Base-by-base conservation (phyloP, 495 filamentous ascomycete species). In the Tetracladium setigerum region DNA sequence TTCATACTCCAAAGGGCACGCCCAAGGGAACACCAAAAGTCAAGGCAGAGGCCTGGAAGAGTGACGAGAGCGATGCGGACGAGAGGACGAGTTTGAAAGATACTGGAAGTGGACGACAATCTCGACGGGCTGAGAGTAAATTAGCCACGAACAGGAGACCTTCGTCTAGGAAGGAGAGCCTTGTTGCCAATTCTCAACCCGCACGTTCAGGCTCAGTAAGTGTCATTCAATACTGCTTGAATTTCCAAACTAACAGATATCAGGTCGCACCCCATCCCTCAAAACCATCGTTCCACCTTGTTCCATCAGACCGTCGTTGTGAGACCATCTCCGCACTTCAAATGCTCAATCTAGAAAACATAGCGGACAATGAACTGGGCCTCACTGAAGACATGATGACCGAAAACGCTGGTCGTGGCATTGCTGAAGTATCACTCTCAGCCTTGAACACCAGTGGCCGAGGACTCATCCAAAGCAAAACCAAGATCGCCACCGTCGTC, bases 261-360 rank as follows among this genome's bases (percentile, higher is more conserved):
- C 31, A 54, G 52, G 47, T 49, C 10, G 46, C 50, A 31, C 15
- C 39, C 1, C 9, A 46, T 49, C 47, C 62, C 1, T 13, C 39
- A 43, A 56, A 57, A 22, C 54, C 54, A 6, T 34, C 57, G 5
- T 66, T 77, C 47, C 75, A 71, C 48, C 38, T 72, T n/a, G 62
- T 78, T 9, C 74, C 77, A 13, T 81, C 81, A 4, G 84, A 85
- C 57, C 70, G 82, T 32, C 78, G 77, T 48, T 86, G 91, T 50
- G 87, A 91, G 38, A 79, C 83, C 12, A 79, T 96, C 46, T 86
- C 82, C 41, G 86, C 90, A 14, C 64, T 90, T 30, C 87, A 91
- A 57, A 90, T 94, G 70, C 77, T 91, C 30, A 89, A 91, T 50
- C 75, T 96, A 18, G 92, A 98, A 64, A 88, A 89, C 53, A 81